Evolutionary conservation across 2,329 filamentous ascomycete species (phyloP).

Genomic region (Aspergillus arachidicola): DNA sequence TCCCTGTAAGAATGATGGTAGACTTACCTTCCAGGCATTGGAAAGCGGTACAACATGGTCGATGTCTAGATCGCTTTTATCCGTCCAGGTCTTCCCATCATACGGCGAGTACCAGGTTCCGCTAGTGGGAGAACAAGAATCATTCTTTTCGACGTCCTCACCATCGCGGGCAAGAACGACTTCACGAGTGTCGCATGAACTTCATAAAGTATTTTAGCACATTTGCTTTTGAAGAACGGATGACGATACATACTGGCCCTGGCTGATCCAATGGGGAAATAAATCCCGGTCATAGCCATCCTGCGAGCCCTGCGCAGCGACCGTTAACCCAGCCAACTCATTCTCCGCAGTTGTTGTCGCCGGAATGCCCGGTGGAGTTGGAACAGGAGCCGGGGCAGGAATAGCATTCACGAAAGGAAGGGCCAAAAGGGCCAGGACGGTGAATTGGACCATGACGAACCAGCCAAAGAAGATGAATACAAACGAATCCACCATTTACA

Average conservation of each 20-base stretch:
- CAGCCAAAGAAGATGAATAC: neutral
- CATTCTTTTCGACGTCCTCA: constrained; percentile 60
- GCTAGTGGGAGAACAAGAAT: constrained; percentile 63
- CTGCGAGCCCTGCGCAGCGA: constrained; percentile 57
- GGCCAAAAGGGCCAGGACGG: constrained; percentile 22
- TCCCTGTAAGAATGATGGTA: neutral
- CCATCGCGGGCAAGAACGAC: constrained; percentile 75
- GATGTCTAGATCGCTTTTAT: constrained; percentile 72
- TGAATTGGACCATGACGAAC: neutral
- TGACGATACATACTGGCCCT: constrained; percentile 42
- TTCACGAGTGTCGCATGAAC: constrained; percentile 72
- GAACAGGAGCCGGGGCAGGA: constrained; percentile 27
- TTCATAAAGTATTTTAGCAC: constrained; percentile 27
- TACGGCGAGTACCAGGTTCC: constrained; percentile 74
- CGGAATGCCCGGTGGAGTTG: constrained; percentile 64
- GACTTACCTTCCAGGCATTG: constrained; percentile 72
- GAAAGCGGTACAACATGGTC: constrained; percentile 82
- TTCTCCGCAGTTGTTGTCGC: constrained; percentile 58
- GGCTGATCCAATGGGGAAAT: constrained; percentile 72
- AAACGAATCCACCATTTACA: neutral
- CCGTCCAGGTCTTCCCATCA: constrained; percentile 71
- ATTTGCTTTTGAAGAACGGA: neutral
- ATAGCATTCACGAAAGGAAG: constrained; percentile 19
- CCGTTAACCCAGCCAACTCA: constrained; percentile 61
- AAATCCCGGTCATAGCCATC: constrained; percentile 65